Conservation (phyloP, 371 early-diverging fungal genomes). For the Circinella umbellata region DNA sequence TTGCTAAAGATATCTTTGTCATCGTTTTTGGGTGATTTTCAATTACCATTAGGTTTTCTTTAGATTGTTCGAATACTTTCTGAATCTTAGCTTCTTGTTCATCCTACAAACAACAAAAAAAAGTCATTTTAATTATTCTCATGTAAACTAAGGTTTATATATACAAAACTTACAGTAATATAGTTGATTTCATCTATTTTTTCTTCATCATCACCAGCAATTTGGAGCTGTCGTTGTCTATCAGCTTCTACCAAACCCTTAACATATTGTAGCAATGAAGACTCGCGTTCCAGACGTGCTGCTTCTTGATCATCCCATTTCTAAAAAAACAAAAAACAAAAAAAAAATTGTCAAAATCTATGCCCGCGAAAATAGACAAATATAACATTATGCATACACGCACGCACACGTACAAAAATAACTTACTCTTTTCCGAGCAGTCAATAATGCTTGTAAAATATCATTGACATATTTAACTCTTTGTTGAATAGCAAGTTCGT, state of each 20-base stretch:
- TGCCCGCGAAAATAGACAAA: too few species aligned
- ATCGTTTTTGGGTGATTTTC: background rate
- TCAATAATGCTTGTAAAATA: constrained; percentile 58
- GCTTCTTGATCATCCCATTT: constrained; percentile 72
- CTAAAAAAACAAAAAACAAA: constrained; percentile 10
- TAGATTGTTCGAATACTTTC: constrained; percentile 53
- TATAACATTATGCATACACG: too few species aligned
- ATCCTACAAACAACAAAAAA: constrained; percentile 29
- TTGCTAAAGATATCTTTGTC: background rate
- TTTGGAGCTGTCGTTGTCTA: constrained; percentile 33
- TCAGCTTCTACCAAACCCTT: constrained; percentile 63
- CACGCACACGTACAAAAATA: too few species aligned
- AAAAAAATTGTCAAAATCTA: too few species aligned
- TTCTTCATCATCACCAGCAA: constrained; percentile 31
- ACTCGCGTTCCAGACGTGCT: constrained; percentile 61
- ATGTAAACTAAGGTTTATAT: background rate
- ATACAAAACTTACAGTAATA: constrained; percentile 30
- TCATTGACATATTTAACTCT: constrained; percentile 62
- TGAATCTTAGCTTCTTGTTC: constrained; percentile 40
- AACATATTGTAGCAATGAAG: constrained; percentile 68
- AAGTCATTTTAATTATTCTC: background rate
- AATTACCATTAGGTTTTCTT: constrained; percentile 48
- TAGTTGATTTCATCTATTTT: constrained; percentile 45
- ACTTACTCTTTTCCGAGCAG: constrained; percentile 56
- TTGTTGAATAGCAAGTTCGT: constrained; percentile 60